A percentile compares a stretch with the other conserved stretches of the same genome.
phyloP scores from a whole-genome alignment of 768 basidiomycete genomes.

The Porphyrellus cyaneotinctus region DNA sequence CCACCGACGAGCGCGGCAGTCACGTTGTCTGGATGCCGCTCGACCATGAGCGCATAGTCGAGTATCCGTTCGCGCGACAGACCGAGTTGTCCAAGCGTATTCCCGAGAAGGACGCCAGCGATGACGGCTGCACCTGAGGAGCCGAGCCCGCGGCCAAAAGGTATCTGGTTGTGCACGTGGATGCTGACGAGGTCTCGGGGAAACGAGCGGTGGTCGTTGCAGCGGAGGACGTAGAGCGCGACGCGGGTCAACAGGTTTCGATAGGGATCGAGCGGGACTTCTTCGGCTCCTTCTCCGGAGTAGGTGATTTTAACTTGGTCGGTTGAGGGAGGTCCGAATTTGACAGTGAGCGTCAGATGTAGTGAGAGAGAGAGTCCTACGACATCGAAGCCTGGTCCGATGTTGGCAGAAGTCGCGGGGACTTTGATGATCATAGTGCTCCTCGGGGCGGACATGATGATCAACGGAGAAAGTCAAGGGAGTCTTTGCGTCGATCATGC shows the following conservation, averaged over 20 bases:
- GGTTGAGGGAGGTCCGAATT: constrained; percentile 36
- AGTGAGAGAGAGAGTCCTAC: constrained; percentile 96
- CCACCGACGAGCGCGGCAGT: constrained; percentile 96
- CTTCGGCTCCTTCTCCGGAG: constrained; percentile 82
- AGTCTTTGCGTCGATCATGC: background rate
- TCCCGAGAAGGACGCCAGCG: constrained; percentile 88
- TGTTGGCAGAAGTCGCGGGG: constrained; percentile 98
- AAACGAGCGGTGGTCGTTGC: constrained; percentile 69
- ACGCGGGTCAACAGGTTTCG: constrained; percentile 97
- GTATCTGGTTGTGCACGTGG: constrained; percentile 87
- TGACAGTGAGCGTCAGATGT: constrained; percentile 71
- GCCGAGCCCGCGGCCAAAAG: constrained; percentile 95
- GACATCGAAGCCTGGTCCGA: constrained; percentile 98
- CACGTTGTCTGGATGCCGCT: constrained; percentile 98
- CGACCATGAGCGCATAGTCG: constrained; percentile 98
- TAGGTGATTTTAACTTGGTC: constrained; percentile 65
- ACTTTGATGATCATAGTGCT: constrained; percentile 68
- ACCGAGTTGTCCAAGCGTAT: constrained; percentile 71
- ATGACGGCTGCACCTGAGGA: constrained; percentile 99
- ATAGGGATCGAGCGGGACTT: constrained; percentile 92
- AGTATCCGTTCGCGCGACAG: constrained; percentile 72
- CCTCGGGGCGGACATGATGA: constrained; percentile 21
- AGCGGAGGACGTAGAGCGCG: constrained; percentile 96
- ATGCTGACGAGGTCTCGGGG: constrained; percentile 66
- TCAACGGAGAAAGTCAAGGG: too few species aligned